These are phyloP conservation scores for Botryotinia globosa DNA, from an alignment of 2,329 filamentous ascomycete species.

Conservation along the genomic window DNA sequence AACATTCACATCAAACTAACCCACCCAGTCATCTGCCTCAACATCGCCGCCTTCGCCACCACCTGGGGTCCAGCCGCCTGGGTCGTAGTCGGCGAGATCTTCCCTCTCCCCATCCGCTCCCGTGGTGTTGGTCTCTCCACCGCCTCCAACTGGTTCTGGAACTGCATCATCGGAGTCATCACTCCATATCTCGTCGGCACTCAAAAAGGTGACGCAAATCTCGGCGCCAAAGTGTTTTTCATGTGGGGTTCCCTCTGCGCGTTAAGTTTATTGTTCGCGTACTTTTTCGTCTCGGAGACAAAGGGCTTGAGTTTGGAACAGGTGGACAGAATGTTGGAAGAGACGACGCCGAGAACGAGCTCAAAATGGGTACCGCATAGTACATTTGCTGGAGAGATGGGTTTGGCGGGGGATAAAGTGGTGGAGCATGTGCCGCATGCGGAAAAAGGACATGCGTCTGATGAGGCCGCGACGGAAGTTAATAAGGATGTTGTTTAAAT, in stretches of 20 bases:
- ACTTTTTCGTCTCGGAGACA: slow-evolving; percentile 65
- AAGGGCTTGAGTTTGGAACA: slow-evolving; percentile 72
- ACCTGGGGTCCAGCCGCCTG: slow-evolving; percentile 80
- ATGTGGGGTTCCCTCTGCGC: slow-evolving; percentile 61
- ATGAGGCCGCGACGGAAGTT: neutral
- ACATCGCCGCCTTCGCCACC: slow-evolving; percentile 88
- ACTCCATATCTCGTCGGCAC: slow-evolving; percentile 67
- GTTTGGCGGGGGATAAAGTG: slow-evolving; percentile 23
- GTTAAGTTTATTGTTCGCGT: slow-evolving; percentile 54
- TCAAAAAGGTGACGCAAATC: slow-evolving; percentile 47
- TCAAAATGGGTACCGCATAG: slow-evolving; percentile 33
- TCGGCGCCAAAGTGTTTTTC: slow-evolving; percentile 45
- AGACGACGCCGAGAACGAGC: slow-evolving; percentile 43
- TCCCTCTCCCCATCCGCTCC: slow-evolving; percentile 83
- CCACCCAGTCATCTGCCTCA: slow-evolving; percentile 68
- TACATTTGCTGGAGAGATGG: slow-evolving; percentile 36
- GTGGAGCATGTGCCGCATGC: neutral
- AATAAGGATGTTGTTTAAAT: slow-evolving; percentile 23
- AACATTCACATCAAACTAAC: slow-evolving; percentile 44
- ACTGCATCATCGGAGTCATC: slow-evolving; percentile 70
- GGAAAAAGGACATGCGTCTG: slow-evolving; percentile 18
- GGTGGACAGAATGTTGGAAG: slow-evolving; percentile 62
- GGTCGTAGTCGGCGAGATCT: slow-evolving; percentile 87
- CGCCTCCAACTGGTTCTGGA: slow-evolving; percentile 87
- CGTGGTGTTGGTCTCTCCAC: slow-evolving; percentile 85